These are phyloP conservation scores for Populus hybrid DNA, from an alignment of 441 rosid species.

Conservation along the genomic window DNA sequence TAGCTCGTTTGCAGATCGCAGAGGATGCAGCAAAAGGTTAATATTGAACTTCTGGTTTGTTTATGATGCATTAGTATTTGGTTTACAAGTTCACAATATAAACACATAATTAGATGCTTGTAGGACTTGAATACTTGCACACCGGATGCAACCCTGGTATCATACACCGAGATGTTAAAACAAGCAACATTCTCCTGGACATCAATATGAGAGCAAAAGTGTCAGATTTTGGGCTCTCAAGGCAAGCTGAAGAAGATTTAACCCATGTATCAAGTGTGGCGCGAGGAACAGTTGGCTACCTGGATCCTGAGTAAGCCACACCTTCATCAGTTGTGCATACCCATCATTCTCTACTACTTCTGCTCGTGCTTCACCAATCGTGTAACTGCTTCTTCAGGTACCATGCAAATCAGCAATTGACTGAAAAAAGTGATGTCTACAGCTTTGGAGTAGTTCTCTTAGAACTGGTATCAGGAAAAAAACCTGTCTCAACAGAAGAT, in stretches of 20 bases:
- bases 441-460: constrained; percentile 95
- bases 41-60: constrained; percentile 5
- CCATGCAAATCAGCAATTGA: constrained; percentile 82
- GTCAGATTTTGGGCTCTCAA: constrained; percentile 94
- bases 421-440: constrained; percentile 93
- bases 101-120: constrained; percentile 36
- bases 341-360: not conserved
- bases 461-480: constrained; percentile 83
- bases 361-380: constrained; percentile 4
- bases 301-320: constrained; percentile 83
- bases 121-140: constrained; percentile 96
- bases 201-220: constrained; percentile 95
- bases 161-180: constrained; percentile 91
- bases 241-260: constrained; percentile 87
- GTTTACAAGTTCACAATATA: constrained; percentile 12
- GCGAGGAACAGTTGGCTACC: constrained; percentile 88
- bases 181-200: constrained; percentile 90
- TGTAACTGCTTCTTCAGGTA: constrained; percentile 45
- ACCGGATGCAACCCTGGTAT: constrained; percentile 91
- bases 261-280: constrained; percentile 88
- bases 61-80: not conserved
- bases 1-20: constrained; percentile 68
- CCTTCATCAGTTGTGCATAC: not conserved
- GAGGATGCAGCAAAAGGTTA: constrained; percentile 97
- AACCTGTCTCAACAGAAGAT: constrained; percentile 77